phyloP scores from a whole-genome alignment of 176 grass and related monocot species.

The Avena eriantha region DNA sequence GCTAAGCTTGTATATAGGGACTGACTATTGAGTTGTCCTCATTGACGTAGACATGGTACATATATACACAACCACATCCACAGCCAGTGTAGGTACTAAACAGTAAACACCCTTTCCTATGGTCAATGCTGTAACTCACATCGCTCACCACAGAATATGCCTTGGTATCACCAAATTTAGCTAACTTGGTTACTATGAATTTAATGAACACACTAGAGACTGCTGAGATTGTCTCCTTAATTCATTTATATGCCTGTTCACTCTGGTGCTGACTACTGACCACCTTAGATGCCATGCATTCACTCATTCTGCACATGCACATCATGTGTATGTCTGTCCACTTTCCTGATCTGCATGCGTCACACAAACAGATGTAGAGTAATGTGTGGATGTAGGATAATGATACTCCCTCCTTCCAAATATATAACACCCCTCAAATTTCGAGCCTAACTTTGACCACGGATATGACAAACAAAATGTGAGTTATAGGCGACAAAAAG shows the following conservation, averaged over 20 bases:
- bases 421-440: not conserved
- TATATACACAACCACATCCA: conserved; percentile 8
- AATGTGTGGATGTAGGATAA: not conserved
- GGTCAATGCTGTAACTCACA: conserved; percentile 17
- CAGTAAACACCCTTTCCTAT: not conserved
- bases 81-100: not conserved
- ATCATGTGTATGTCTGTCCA: conserved; percentile 12
- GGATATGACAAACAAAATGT: not conserved
- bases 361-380: not conserved
- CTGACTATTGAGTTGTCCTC: not conserved
- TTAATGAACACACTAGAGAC: not conserved
- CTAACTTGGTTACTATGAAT: not conserved
- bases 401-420: not conserved
- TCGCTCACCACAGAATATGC: not conserved
- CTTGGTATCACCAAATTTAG: conserved; percentile 5
- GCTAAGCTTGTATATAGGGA: not conserved
- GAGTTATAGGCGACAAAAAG: not conserved
- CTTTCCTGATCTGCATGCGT: conserved; percentile 14
- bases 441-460: not conserved
- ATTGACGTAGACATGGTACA: not conserved
- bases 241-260: not conserved
- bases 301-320: not conserved
- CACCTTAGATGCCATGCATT: conserved; percentile 11
- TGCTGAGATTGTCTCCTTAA: not conserved
- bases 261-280: not conserved